A percentile compares a stretch with the other conserved stretches of the same genome.
Evolutionary conservation across 2,329 filamentous ascomycete genomes (phyloP).

Genomic region (Chaetomium sp.): DNA sequence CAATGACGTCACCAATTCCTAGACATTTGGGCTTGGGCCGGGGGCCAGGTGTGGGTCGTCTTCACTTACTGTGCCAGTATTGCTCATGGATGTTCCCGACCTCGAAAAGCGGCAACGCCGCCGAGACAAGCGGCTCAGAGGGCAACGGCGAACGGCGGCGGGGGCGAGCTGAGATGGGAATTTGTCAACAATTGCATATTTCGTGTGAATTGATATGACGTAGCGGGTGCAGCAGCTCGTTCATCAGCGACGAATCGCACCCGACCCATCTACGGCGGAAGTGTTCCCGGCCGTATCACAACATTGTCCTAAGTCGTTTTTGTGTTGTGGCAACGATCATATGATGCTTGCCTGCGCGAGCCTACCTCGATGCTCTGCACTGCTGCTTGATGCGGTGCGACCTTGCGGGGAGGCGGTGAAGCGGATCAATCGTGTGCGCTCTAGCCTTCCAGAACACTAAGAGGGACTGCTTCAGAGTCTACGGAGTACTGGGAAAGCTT

Average conservation of each 20-base stretch:
- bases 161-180: constrained; percentile 26
- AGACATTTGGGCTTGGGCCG: not conserved
- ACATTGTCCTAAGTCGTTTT: not conserved
- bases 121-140: not conserved
- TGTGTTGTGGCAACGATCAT: constrained; percentile 14
- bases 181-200: constrained; percentile 26
- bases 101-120: not conserved
- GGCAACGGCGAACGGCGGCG: not conserved
- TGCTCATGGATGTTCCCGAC: not conserved
- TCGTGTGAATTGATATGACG: constrained; percentile 28
- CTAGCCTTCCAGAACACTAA: not conserved
- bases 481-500: too few relatives aligned
- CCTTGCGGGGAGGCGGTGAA: constrained; percentile 15
- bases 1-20: constrained; percentile 17
- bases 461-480: not conserved
- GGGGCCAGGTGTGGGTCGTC: not conserved
- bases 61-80: too few relatives aligned
- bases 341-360: constrained; percentile 12
- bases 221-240: constrained; percentile 20
- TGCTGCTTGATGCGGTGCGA: constrained; percentile 9
- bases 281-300: not conserved
- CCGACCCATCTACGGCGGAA: constrained; percentile 14
- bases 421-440: not conserved
- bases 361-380: not conserved
- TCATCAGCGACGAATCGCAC: constrained; percentile 10